Evolutionary conservation across 306 rosid species (phyloP).

Genomic region (Glycine latifolia): DNA sequence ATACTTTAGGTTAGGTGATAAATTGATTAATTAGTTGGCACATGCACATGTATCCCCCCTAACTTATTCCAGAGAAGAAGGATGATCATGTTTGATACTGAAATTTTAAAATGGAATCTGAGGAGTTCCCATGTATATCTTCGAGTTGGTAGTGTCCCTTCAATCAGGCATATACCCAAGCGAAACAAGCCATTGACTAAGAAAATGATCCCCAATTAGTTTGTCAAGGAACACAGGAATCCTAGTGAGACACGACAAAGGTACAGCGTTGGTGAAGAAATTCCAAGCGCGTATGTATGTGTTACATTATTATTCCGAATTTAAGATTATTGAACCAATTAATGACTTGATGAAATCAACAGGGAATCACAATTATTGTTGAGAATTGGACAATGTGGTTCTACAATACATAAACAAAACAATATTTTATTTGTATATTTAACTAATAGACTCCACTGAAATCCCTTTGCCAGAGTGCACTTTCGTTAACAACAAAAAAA

Average conservation of each 20-base stretch:
- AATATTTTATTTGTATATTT: constrained; percentile 1
- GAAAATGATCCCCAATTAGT: constrained; percentile 13
- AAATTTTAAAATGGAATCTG: constrained; percentile 29
- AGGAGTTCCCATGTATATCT: constrained; percentile 31
- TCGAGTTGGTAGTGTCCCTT: constrained; percentile 48
- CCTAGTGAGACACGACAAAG: constrained; percentile 18
- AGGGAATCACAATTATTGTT: constrained; percentile 54
- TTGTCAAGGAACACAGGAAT: constrained; percentile 10
- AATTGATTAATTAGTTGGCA: constrained; percentile 24
- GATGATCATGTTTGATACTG: constrained; percentile 28
- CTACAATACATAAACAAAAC: constrained; percentile 5
- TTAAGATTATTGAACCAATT: constrained; percentile 28
- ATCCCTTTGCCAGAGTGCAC: constrained; percentile 24
- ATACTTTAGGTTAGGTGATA: not conserved
- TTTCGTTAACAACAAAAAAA: not conserved
- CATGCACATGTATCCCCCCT: constrained; percentile 5
- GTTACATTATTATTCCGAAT: constrained; percentile 30
- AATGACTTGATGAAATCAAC: constrained; percentile 31
- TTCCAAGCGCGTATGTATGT: constrained; percentile 22
- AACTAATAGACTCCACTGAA: not conserved
- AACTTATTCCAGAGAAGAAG: constrained; percentile 34
- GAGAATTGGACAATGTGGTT: constrained; percentile 22
- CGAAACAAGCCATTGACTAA: constrained; percentile 39
- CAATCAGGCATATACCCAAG: constrained; percentile 36
- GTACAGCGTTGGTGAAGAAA: constrained; percentile 7